Evolutionary conservation across 1,139 yeast genomes (phyloP).

Genomic region (Pichia sp.): DNA sequence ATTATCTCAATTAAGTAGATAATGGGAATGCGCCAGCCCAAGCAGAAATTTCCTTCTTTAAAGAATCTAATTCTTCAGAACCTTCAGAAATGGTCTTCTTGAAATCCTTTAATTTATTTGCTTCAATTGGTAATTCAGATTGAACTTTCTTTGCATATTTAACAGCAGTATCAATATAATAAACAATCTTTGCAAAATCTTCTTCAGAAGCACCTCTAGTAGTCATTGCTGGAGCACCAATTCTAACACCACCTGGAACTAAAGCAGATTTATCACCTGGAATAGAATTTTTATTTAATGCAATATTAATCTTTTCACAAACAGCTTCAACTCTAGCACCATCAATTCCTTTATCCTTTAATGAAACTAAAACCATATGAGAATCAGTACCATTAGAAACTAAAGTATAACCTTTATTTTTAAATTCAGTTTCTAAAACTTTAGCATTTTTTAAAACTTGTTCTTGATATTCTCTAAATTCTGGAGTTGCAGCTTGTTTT

Average conservation of each 20-base stretch:
- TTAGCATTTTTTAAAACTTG: conserved; percentile 88
- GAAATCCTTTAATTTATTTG: conserved; percentile 91
- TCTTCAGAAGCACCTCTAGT: conserved; percentile 90
- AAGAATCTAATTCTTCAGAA: conserved; percentile 56
- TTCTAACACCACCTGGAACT: conserved; percentile 96
- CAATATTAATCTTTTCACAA: conserved; percentile 91
- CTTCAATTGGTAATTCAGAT: conserved; percentile 70
- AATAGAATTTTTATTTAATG: conserved; percentile 93
- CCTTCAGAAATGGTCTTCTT: conserved; percentile 71
- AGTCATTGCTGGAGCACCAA: conserved; percentile 99
- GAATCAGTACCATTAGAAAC: conserved; percentile 96
- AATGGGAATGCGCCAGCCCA: conserved; percentile 97
- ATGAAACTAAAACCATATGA: conserved; percentile 87
- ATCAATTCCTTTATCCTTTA: conserved; percentile 85
- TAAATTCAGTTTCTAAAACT: conserved; percentile 71
- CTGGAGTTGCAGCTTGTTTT: conserved; percentile 89
- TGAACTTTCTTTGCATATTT: conserved; percentile 73
- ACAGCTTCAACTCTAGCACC: conserved; percentile 98
- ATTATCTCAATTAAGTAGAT: conserved; percentile 45
- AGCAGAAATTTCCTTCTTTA: conserved; percentile 72
- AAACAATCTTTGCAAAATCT: conserved; percentile 79
- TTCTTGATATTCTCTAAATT: conserved; percentile 84
- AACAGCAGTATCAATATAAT: conserved; percentile 80
- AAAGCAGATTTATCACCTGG: conserved; percentile 98
- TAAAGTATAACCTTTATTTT: conserved; percentile 64